phyloP scores from a whole-genome alignment of 768 basidiomycete species.

The Trametes maxima region DNA sequence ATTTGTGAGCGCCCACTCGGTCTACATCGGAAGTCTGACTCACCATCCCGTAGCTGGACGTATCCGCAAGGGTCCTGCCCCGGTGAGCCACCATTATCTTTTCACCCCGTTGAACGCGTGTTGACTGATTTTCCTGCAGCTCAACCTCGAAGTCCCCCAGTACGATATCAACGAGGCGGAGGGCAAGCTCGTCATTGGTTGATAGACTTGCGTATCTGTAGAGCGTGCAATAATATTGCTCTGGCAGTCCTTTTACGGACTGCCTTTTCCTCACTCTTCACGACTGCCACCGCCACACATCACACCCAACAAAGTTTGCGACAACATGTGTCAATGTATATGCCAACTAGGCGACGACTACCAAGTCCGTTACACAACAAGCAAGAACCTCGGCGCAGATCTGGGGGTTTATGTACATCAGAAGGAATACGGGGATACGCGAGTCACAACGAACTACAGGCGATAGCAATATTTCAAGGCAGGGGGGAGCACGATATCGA shows the following conservation, averaged over 20 bases:
- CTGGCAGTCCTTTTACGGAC: not conserved
- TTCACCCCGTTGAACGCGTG: constrained; percentile 12
- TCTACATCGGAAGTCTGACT: constrained; percentile 6
- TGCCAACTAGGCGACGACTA: not conserved
- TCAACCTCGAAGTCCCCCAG: constrained; percentile 92
- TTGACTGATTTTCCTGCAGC: constrained; percentile 41
- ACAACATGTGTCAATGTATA: constrained; percentile 10
- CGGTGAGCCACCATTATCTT: constrained; percentile 53
- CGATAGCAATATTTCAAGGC: constrained; percentile 1
- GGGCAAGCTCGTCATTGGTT: constrained; percentile 87
- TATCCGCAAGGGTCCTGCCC: constrained; percentile 94
- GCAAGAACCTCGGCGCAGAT: constrained; percentile 3
- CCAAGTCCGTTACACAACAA: not conserved
- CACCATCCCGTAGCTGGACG: constrained; percentile 69
- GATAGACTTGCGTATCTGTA: constrained; percentile 26
- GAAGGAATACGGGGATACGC: not conserved
- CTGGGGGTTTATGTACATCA: constrained; percentile 8
- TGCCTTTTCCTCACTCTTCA: not conserved
- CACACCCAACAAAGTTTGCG: not conserved
- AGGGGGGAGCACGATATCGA: not conserved
- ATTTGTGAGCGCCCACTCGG: constrained; percentile 65
- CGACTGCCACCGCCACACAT: not conserved
- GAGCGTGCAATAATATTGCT: constrained; percentile 21
- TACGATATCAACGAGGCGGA: constrained; percentile 89
- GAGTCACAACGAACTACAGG: not conserved